Percentiles rank a stretch among this genome's conserved stretches.
Evolutionary conservation across 768 basidiomycete genomes (phyloP).

Genomic region (Pisolithus tinctorius): DNA sequence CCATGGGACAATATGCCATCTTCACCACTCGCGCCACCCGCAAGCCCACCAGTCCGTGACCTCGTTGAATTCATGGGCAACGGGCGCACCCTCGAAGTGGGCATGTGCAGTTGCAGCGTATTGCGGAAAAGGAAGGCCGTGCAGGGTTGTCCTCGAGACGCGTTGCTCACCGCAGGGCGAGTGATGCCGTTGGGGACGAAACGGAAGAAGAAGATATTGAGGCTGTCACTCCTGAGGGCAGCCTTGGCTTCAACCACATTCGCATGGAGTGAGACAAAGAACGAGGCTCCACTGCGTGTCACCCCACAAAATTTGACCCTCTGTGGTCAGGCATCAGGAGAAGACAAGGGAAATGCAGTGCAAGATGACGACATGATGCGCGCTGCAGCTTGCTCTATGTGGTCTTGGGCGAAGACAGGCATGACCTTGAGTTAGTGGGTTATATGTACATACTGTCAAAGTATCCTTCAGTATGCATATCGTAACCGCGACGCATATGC

Average conservation of each 20-base stretch:
- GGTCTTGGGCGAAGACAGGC: constrained; percentile 35
- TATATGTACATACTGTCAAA: not conserved
- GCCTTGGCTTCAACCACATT: constrained; percentile 37
- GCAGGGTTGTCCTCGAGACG: constrained; percentile 9
- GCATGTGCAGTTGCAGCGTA: constrained; percentile 38
- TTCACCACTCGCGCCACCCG: constrained; percentile 38
- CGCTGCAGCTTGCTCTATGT: constrained; percentile 53
- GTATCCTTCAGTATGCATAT: no score
- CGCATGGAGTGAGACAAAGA: constrained; percentile 26
- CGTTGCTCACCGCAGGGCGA: not conserved
- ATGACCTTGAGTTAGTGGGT: not conserved
- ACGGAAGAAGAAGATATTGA: constrained; percentile 65
- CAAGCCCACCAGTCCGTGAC: constrained; percentile 26
- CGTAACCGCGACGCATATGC: no score
- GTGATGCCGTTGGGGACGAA: constrained; percentile 32
- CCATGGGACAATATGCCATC: constrained; percentile 30
- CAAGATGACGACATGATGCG: constrained; percentile 66
- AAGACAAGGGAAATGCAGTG: constrained; percentile 10
- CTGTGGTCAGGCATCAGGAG: not conserved
- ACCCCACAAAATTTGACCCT: not conserved
- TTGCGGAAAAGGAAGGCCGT: constrained; percentile 38
- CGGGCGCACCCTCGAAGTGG: constrained; percentile 26
- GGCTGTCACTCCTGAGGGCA: constrained; percentile 57
- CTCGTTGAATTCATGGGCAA: constrained; percentile 24
- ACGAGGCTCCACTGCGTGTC: not conserved